Conservation (phyloP, 1,284 basidiomycete genomes). For the Sutorius eximius region DNA sequence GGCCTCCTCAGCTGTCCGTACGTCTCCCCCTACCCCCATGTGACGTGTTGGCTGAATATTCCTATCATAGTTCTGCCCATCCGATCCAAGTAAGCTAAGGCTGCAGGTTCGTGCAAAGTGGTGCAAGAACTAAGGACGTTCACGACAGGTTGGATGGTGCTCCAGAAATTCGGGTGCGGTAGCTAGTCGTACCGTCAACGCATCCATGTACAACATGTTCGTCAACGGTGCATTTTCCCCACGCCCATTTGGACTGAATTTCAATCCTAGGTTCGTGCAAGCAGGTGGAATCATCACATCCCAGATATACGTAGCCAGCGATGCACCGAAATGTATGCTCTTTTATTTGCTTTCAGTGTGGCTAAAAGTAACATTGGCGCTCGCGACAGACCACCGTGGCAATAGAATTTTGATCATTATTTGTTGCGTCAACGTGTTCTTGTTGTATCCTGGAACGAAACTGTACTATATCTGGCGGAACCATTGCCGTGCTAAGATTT, state of each 20-base stretch:
- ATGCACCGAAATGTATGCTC: constrained; percentile 47
- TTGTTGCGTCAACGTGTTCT: constrained; percentile 44
- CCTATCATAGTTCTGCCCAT: constrained; percentile 27
- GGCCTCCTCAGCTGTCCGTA: constrained; percentile 18
- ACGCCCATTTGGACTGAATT: not conserved
- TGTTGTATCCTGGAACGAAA: constrained; percentile 53
- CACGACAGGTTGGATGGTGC: constrained; percentile 50
- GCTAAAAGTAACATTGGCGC: not conserved
- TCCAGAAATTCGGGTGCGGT: constrained; percentile 57
- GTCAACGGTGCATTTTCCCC: not conserved
- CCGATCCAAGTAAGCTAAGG: constrained; percentile 34
- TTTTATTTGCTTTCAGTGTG: not conserved
- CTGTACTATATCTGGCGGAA: constrained; percentile 55
- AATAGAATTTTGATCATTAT: constrained; percentile 48
- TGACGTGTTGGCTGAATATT: constrained; percentile 8
- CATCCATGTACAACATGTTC: constrained; percentile 56
- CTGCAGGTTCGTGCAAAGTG: too few species aligned
- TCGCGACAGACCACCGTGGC: constrained; percentile 45
- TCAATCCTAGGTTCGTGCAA: constrained; percentile 42
- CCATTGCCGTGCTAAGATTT: constrained; percentile 45
- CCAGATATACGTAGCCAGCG: constrained; percentile 48
- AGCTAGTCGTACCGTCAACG: constrained; percentile 54
- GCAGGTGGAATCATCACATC: constrained; percentile 42
- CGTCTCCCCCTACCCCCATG: not conserved
- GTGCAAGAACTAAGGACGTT: not conserved